A percentile compares a stretch with the other conserved stretches of the same genome.
Evolutionary conservation across 352 stramenopile species (phyloP).

Genomic region (Globisporangium nunn): DNA sequence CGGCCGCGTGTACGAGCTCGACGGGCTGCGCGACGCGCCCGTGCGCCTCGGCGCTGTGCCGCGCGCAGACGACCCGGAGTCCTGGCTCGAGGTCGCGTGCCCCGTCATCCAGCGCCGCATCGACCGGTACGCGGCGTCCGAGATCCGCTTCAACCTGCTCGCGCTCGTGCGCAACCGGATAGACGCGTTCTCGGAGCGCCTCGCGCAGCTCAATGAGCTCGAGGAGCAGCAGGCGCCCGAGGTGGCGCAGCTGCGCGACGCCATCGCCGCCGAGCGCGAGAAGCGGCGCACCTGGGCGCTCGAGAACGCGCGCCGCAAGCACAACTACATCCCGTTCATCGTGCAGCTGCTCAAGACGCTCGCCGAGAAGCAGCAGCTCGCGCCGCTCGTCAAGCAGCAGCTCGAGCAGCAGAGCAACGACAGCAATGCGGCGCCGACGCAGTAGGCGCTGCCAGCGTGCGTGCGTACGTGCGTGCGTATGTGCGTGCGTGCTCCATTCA

Average conservation of each 20-base stretch:
- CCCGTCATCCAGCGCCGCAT: constrained; percentile 93
- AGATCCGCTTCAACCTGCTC: constrained; percentile 97
- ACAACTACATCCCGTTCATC: constrained; percentile 97
- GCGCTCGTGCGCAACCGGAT: constrained; percentile 85
- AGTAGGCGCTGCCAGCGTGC: not conserved
- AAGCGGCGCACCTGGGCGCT: constrained; percentile 80
- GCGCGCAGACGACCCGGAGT: constrained; percentile 19
- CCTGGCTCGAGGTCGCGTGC: constrained; percentile 87
- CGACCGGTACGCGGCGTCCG: constrained; percentile 77
- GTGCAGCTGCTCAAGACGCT: constrained; percentile 91
- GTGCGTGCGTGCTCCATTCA: not conserved
- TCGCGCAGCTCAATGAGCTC: constrained; percentile 22
- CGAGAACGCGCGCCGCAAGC: constrained; percentile 91
- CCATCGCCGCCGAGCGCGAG: constrained; percentile 41
- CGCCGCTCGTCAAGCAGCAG: constrained; percentile 72
- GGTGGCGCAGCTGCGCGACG: constrained; percentile 37
- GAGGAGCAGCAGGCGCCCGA: constrained; percentile 23
- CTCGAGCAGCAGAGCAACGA: constrained; percentile 19
- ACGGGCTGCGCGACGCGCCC: constrained; percentile 89
- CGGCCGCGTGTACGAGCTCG: constrained; percentile 93
- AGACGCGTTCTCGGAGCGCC: constrained; percentile 40
- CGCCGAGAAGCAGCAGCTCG: constrained; percentile 83
- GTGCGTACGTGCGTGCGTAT: no score
- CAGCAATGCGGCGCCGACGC: not conserved
- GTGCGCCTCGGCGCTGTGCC: constrained; percentile 77